These are phyloP conservation scores for Rhizopogon vulgaris DNA, from an alignment of 768 basidiomycete species.

Conservation along the genomic window DNA sequence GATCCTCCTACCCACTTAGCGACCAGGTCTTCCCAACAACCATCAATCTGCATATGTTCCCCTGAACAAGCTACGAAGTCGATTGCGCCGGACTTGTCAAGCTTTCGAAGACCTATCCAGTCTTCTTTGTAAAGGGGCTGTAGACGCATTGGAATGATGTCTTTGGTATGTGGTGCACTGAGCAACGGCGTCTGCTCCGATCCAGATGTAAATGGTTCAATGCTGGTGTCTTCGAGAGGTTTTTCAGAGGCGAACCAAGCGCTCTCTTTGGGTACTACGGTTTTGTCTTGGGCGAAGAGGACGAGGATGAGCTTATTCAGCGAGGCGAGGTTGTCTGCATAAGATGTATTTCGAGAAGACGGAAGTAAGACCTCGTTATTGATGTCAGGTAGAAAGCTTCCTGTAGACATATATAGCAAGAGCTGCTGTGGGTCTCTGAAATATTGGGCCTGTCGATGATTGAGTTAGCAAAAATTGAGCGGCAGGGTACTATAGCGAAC, in stretches of 20 bases:
- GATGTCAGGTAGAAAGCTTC: conserved; percentile 65
- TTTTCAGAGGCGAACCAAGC: conserved; percentile 81
- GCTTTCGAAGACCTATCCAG: conserved; percentile 70
- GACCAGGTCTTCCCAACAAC: conserved; percentile 56
- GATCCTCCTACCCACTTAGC: conserved; percentile 33
- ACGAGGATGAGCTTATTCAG: conserved; percentile 68
- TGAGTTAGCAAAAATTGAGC: not conserved
- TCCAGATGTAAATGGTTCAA: not conserved
- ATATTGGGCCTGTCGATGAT: conserved; percentile 65
- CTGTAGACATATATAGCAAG: conserved; percentile 49
- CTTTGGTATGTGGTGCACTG: conserved; percentile 12
- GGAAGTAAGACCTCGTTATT: conserved; percentile 66
- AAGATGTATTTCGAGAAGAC: conserved; percentile 49
- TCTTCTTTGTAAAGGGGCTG: conserved; percentile 74
- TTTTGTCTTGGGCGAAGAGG: conserved; percentile 66
- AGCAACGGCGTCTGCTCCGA: conserved; percentile 9
- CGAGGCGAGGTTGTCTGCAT: conserved; percentile 51
- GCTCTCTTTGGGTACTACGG: conserved; percentile 79
- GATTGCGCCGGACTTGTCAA: conserved; percentile 64
- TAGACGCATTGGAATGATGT: conserved; percentile 61
- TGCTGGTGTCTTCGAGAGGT: conserved; percentile 17
- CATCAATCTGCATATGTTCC: conserved; percentile 67
- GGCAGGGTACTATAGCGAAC: conserved; percentile 27
- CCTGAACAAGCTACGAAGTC: conserved; percentile 60
- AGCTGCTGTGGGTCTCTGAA: conserved; percentile 68